Evolutionary conservation across 495 filamentous ascomycete species (phyloP), one percentile per base, ranked within the genome.

Genomic region (Penicillium manginii): DNA sequence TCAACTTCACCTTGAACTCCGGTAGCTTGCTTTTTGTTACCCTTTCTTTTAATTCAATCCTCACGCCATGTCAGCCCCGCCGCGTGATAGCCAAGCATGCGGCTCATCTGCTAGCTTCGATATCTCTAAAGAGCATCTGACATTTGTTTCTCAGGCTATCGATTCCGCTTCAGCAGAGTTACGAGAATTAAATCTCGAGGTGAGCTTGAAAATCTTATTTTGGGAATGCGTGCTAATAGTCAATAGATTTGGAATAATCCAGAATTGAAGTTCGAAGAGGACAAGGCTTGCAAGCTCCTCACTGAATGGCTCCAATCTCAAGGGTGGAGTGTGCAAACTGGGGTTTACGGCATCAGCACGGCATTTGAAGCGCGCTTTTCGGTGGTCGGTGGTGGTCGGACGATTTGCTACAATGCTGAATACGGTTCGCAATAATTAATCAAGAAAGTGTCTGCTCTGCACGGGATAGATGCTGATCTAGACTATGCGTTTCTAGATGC

Each of bases 311-410:
- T 62, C 43, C 54, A 62, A 17, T 23, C 37, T 2, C 60, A 35
- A 32, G 55, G 60, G 3, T 62, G 47, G 49, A 55, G 14, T 5
- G 60, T 62, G 11, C 50, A 23, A 2, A 42, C 49, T 1, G 3
- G 80, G 72, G 61, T 63, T 4, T 70, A 63, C 50, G 62, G 62
- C 7, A 50, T 70, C 12, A 22, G 52, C 6, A 70, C 67, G 12
- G 42, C 58, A 7, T 65, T 68, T 48, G 62, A 68, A 46, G 67
- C 60, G 29, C 54, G 57, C 12, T 54, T 62, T n/a, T 60, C 62
- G 8, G 60, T 58, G 2, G 55, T 59, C 1, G 57, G 61, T 1
- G 57, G 65, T 0, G 63, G 72, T 2, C 65, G 65, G 4, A 59
- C 61, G 7, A 50, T 68, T 40, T 57, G 55, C 19, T 66, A 63